These are phyloP conservation scores for Macadamia tetraphylla DNA, from an alignment of 164 flowering plant species.

Conservation along the genomic window DNA sequence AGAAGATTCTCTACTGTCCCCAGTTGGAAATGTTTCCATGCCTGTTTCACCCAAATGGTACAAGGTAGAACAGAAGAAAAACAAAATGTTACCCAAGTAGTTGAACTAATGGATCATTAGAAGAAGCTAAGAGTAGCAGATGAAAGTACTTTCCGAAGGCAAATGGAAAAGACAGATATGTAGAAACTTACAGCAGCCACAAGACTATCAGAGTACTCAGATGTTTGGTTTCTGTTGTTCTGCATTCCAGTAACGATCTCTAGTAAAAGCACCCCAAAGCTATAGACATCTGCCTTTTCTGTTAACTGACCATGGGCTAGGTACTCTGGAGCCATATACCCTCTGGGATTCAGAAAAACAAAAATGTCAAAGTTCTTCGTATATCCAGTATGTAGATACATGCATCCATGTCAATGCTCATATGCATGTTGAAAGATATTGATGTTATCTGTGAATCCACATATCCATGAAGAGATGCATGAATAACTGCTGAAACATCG, in stretches of 20 bases:
- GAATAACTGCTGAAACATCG: too few species aligned
- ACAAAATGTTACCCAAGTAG: too few species aligned
- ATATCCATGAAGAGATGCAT: too few species aligned
- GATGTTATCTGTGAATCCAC: too few species aligned
- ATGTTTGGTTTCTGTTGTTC: conserved; percentile 43
- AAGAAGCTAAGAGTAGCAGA: too few species aligned
- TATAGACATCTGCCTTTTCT: conserved; percentile 66
- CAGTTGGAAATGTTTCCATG: conserved; percentile 60
- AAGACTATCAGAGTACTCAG: conserved; percentile 65
- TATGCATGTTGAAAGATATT: too few species aligned
- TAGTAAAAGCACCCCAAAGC: conserved; percentile 65
- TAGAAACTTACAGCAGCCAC: conserved; percentile 42
- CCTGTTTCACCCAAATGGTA: conserved; percentile 28
- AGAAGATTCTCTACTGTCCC: conserved; percentile 39
- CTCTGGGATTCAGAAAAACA: conserved; percentile 26
- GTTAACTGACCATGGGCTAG: conserved; percentile 57
- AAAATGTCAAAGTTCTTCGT: not conserved
- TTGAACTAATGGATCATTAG: not conserved
- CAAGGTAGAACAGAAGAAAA: not conserved
- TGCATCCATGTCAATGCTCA: not conserved
- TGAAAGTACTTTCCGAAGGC: not conserved
- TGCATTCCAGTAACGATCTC: conserved; percentile 54
- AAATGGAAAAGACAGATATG: not conserved
- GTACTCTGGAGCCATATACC: conserved; percentile 77
- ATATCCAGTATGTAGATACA: not conserved